Base-by-base conservation (phyloP, 192 early-diverging fungal genomes). In the Linnemannia exigua region DNA sequence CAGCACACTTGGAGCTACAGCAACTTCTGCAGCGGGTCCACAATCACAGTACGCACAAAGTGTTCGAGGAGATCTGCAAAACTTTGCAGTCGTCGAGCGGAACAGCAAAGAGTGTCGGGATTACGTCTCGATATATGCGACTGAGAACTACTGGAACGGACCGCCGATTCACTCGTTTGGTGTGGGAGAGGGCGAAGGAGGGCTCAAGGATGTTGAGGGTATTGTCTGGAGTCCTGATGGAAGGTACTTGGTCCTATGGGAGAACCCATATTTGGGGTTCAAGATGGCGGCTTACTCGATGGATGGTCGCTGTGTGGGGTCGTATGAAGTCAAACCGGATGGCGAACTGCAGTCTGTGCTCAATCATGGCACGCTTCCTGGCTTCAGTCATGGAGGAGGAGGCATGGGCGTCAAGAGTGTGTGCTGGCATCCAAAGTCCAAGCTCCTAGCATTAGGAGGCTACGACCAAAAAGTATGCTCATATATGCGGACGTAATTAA, bases 171-270 rank as follows among this genome's bases (percentile, higher is more conserved):
- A 82, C 41, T 78, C 71, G 8, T 81, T 88, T 81, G 74, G 25
- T 38, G 70, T 76, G 36, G 25, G 20, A 47, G 81, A 46, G 38
- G 37, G 75, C 54, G 79, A 52, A 58, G 80, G 75, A 31, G 95
- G 96, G 47, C 95, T 96, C 4, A 83, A 81, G 20, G 96, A 98
- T 89, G 71, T 94, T 11, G 92, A 94, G 48, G 91, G 96, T 75
- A 81, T 98, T 37, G 85, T 90, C 20, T 97, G 96, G 95, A 97
- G 96, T 36, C 97, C 97, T 0, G 94, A 98, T 80, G 96, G 96
- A 22, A 87, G 90, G 35, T 96, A 89, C 73, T 91, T 98, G 77
- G 93, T 91, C 11, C 92, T 93, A 0, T 96, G 94, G 94, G 96
- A 97, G 51, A 91, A 93, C 25, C 79, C 88, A 14, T 75, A 95